Conservation (phyloP, 116 monocot genomes). For the Cymodocea nodosa region DNA sequence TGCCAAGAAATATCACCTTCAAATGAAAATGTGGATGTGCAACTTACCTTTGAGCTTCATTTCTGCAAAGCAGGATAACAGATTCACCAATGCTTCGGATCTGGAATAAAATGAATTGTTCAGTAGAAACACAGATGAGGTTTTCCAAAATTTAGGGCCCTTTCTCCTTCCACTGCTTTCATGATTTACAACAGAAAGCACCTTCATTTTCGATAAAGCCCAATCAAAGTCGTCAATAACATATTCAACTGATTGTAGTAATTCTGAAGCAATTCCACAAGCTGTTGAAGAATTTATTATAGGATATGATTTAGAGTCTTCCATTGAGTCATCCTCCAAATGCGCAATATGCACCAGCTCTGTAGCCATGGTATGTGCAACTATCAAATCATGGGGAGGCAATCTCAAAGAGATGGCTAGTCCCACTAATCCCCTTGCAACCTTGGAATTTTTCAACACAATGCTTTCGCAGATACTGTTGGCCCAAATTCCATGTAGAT, state of each 20-base stretch:
- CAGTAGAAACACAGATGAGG: conserved; percentile 13
- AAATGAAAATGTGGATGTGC: neutral
- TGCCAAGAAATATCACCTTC: neutral
- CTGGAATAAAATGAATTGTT: conserved; percentile 66
- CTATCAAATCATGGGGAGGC: conserved; percentile 42
- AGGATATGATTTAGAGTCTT: conserved; percentile 39
- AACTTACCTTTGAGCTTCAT: conserved; percentile 77
- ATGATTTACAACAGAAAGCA: conserved; percentile 9
- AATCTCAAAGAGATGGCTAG: conserved; percentile 36
- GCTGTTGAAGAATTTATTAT: conserved; percentile 49
- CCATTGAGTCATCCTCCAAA: conserved; percentile 35
- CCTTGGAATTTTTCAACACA: conserved; percentile 28
- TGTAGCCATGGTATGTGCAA: conserved; percentile 41
- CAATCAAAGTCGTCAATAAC: conserved; percentile 54
- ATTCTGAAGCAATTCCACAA: conserved; percentile 28
- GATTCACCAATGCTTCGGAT: conserved; percentile 48
- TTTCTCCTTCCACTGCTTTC: conserved; percentile 7
- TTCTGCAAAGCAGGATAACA: conserved; percentile 55
- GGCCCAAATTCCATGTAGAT: conserved; percentile 50
- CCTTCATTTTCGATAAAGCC: conserved; percentile 48
- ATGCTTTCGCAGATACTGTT: conserved; percentile 25
- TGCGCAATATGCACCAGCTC: conserved; percentile 51
- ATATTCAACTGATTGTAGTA: conserved; percentile 49
- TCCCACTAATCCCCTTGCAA: conserved; percentile 28
- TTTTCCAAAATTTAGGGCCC: conserved; percentile 18